phyloP scores from a whole-genome alignment of 805 yeast genomes.

The Ascoidea tarda region DNA sequence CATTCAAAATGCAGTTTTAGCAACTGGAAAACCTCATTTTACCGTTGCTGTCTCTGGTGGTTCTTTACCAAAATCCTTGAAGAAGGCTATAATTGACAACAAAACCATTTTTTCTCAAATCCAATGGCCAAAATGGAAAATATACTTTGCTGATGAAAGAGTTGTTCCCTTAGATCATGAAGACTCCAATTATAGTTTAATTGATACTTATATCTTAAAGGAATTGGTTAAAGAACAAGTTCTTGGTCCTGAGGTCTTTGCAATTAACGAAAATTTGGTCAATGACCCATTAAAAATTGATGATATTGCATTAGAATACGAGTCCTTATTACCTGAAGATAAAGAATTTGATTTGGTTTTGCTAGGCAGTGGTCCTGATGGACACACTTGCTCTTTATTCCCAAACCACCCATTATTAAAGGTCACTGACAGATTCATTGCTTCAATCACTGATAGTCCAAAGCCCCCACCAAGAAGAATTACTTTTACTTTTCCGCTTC shows the following conservation, averaged over 20 bases:
- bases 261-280: constrained; percentile 65
- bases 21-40: neutral
- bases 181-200: constrained; percentile 79
- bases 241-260: constrained; percentile 59
- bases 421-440: constrained; percentile 90
- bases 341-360: constrained; percentile 89
- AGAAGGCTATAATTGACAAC: constrained; percentile 53
- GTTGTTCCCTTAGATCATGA: constrained; percentile 68
- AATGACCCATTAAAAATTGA: constrained; percentile 43
- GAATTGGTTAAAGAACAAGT: constrained; percentile 17
- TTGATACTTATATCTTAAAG: constrained; percentile 52
- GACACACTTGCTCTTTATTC: constrained; percentile 93
- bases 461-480: constrained; percentile 76
- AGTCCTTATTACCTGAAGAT: constrained; percentile 69
- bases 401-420: constrained; percentile 84
- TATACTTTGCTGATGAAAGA: constrained; percentile 85
- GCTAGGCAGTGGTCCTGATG: constrained; percentile 97
- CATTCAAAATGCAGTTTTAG: neutral
- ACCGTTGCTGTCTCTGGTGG: constrained; percentile 40
- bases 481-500: constrained; percentile 86
- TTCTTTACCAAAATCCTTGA: constrained; percentile 59
- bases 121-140: constrained; percentile 64
- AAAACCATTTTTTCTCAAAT: constrained; percentile 26
- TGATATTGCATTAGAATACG: constrained; percentile 91
- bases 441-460: constrained; percentile 87